A percentile compares a stretch with the other conserved stretches of the same genome.
phyloP scores from a whole-genome alignment of 306 rosid genomes.

The Cucurbita argyrosperma region DNA sequence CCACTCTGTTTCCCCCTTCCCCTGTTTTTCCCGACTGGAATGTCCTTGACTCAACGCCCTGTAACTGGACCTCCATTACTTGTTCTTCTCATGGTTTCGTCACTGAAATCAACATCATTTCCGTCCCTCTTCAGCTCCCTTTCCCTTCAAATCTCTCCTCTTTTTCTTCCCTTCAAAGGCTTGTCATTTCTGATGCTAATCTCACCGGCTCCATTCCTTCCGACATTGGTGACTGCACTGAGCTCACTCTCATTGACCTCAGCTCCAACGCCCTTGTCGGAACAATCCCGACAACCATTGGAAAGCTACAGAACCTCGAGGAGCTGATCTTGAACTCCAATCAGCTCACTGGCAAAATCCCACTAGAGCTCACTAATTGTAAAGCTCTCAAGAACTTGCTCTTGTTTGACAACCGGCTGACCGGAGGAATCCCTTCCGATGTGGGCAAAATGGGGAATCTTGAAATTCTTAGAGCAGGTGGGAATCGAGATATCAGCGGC shows the following conservation, averaged over 20 bases:
- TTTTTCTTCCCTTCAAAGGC: conserved; percentile 34
- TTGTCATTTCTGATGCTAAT: conserved; percentile 64
- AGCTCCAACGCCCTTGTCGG: conserved; percentile 64
- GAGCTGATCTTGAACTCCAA: conserved; percentile 59
- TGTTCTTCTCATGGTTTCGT: conserved; percentile 53
- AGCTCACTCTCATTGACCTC: conserved; percentile 37
- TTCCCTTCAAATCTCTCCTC: conserved; percentile 53
- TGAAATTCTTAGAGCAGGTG: conserved; percentile 63
- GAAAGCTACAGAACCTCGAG: conserved; percentile 35
- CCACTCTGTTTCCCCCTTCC: not conserved
- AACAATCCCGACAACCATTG: conserved; percentile 43
- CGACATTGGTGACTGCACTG: conserved; percentile 38
- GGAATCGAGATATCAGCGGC: conserved; percentile 59
- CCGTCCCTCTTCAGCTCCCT: conserved; percentile 55
- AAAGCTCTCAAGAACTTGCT: conserved; percentile 23
- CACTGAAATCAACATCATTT: conserved; percentile 48
- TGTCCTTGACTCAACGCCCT: conserved; percentile 46
- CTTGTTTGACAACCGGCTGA: conserved; percentile 51
- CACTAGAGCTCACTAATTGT: conserved; percentile 44
- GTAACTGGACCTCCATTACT: conserved; percentile 76
- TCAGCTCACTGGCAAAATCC: conserved; percentile 61
- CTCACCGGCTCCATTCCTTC: conserved; percentile 55
- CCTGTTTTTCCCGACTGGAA: conserved; percentile 51
- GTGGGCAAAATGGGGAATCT: conserved; percentile 45
- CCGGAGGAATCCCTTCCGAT: conserved; percentile 35